Evolutionary conservation across 352 stramenopile species (phyloP).

Genomic region (Phytophthora macrochlamydospora): DNA sequence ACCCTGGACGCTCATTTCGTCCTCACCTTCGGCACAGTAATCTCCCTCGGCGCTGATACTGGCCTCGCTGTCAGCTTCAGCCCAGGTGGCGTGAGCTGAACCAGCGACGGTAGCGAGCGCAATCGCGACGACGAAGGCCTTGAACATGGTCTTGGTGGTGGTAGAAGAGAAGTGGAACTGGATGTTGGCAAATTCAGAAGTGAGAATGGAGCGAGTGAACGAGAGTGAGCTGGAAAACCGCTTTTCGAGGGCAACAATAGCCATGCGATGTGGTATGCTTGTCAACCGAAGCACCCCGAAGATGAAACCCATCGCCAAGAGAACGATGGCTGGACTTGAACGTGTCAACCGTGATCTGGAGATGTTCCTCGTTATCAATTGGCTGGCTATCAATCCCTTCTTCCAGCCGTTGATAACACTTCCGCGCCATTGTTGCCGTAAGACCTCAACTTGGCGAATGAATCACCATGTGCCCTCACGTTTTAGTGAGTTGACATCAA

Average conservation of each 20-base stretch:
- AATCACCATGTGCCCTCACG: too few relatives aligned
- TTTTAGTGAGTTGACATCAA: too few relatives aligned
- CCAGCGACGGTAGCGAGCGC: conserved; percentile 5
- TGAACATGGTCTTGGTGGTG: conserved; percentile 7
- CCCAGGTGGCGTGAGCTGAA: neutral
- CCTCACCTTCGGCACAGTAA: conserved; percentile 14
- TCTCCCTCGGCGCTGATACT: neutral
- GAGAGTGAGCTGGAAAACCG: neutral
- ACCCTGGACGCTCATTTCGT: conserved; percentile 30
- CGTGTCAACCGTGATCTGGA: neutral
- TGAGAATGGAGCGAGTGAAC: neutral
- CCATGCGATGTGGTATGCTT: neutral
- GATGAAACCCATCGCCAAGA: neutral
- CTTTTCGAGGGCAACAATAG: neutral
- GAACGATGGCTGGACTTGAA: neutral
- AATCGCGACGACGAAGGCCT: conserved; percentile 5
- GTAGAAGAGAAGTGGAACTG: neutral
- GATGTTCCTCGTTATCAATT: too few relatives aligned
- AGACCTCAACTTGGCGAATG: too few relatives aligned
- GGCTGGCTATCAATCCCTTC: too few relatives aligned
- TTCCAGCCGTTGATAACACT: too few relatives aligned
- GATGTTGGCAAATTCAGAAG: conserved; percentile 1
- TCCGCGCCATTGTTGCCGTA: too few relatives aligned
- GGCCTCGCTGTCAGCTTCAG: neutral
- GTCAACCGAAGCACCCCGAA: neutral